Evolutionary conservation across 108 stramenopile genomes (phyloP).

Genomic region (Parietichytrium sp.): DNA sequence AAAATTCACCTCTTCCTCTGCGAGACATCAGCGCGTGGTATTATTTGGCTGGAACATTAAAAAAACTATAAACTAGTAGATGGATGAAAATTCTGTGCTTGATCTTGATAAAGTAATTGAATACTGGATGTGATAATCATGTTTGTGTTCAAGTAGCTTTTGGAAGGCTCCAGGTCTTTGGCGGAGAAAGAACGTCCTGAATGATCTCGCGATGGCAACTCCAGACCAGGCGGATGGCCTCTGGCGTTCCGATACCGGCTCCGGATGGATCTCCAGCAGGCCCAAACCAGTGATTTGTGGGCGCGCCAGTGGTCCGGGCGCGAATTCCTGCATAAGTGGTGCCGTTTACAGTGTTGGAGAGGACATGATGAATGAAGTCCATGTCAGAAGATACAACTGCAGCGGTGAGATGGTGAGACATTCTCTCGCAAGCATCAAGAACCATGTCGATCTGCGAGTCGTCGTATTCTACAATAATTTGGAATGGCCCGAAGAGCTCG

Average conservation of each 20-base stretch:
- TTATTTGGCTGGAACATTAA: too few species aligned
- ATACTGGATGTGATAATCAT: too few species aligned
- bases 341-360: conserved; percentile 92
- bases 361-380: conserved; percentile 73
- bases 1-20: too few species aligned
- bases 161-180: conserved; percentile 52
- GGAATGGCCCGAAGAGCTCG: conserved; percentile 95
- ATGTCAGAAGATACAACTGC: conserved; percentile 92
- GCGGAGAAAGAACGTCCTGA: conserved; percentile 67
- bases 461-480: conserved; percentile 83
- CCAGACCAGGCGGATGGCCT: conserved; percentile 96
- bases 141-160: conserved; percentile 47
- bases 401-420: conserved; percentile 93
- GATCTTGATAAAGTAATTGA: background rate
- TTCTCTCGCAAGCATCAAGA: conserved; percentile 81
- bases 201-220: conserved; percentile 96
- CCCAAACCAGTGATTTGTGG: conserved; percentile 99
- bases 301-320: conserved; percentile 95
- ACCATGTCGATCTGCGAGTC: conserved; percentile 74
- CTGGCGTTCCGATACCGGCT: conserved; percentile 92
- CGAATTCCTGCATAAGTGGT: conserved; percentile 92
- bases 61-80: too few species aligned
- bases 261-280: conserved; percentile 84
- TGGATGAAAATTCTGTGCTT: too few species aligned
- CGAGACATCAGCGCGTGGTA: too few species aligned